phyloP scores from a whole-genome alignment of 768 basidiomycete genomes.

The Cantharellus anzutake region DNA sequence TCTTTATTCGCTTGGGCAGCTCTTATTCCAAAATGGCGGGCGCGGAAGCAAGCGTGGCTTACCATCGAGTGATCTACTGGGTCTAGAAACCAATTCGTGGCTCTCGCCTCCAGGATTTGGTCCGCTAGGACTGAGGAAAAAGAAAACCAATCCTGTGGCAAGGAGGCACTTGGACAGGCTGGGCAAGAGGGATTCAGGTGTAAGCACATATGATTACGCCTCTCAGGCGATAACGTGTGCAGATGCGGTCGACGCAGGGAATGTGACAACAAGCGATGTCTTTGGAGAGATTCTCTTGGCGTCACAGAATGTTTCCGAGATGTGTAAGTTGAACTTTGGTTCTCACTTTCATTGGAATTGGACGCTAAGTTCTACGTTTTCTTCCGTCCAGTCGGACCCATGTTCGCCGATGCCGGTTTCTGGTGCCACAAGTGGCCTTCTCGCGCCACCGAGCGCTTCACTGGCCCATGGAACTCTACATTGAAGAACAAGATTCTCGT shows the following conservation, averaged over 20 bases:
- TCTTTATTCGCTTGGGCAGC: not conserved
- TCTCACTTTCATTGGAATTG: not conserved
- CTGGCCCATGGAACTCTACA: conserved; percentile 1
- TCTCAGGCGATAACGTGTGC: conserved; percentile 3
- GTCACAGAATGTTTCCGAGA: not conserved
- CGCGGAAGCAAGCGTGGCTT: not conserved
- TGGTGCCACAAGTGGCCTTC: not conserved
- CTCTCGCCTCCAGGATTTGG: not conserved
- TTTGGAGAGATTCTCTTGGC: conserved; percentile 3
- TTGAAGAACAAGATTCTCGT: conserved; percentile 4
- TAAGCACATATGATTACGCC: not conserved
- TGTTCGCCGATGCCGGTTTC: not conserved
- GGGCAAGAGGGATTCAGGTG: not conserved
- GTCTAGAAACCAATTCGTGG: not conserved
- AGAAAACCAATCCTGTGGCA: not conserved
- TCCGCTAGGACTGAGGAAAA: not conserved
- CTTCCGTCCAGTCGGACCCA: not conserved
- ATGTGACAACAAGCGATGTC: conserved; percentile 1
- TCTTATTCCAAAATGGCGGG: not conserved
- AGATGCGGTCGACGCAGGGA: conserved; percentile 1
- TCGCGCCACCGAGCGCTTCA: not conserved
- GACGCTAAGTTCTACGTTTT: not conserved
- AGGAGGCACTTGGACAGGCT: not conserved
- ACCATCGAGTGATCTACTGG: not conserved
- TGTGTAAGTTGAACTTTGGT: not conserved